phyloP scores from a whole-genome alignment of 306 rosid species.

The Cucurbita moschata region DNA sequence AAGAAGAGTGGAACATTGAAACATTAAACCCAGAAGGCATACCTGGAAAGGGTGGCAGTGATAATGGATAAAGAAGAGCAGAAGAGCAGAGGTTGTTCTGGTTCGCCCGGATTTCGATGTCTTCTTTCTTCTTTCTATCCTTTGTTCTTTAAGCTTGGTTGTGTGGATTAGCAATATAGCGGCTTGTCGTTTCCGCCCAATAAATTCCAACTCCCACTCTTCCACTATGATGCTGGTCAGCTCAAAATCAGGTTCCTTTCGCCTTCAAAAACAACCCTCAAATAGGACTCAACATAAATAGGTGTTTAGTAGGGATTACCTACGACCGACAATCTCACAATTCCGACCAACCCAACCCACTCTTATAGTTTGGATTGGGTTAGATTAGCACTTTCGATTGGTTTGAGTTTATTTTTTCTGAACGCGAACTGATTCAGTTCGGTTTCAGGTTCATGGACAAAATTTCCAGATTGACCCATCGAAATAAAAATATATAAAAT shows the following conservation, averaged over 20 bases:
- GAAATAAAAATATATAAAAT: no score
- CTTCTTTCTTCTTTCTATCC: neutral
- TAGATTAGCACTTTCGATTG: no score
- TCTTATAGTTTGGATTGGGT: no score
- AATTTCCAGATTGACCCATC: no score
- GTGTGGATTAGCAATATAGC: neutral
- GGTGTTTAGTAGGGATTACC: no score
- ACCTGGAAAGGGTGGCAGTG: neutral
- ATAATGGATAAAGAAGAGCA: neutral
- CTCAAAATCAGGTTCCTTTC: neutral
- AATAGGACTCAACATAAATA: no score
- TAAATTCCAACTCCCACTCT: neutral
- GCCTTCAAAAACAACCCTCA: no score
- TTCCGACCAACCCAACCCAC: no score
- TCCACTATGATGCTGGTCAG: neutral
- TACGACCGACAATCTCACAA: no score
- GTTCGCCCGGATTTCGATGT: conserved; percentile 13
- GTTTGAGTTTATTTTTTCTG: no score
- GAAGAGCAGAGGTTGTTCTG: neutral
- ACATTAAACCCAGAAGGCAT: neutral
- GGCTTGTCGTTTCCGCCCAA: neutral
- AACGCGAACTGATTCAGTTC: no score
- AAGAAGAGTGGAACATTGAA: neutral
- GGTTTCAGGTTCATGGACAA: no score
- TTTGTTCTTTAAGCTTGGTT: neutral